Base-by-base conservation (phyloP, 768 basidiomycete genomes). In the Macrolepiota fuliginosa region DNA sequence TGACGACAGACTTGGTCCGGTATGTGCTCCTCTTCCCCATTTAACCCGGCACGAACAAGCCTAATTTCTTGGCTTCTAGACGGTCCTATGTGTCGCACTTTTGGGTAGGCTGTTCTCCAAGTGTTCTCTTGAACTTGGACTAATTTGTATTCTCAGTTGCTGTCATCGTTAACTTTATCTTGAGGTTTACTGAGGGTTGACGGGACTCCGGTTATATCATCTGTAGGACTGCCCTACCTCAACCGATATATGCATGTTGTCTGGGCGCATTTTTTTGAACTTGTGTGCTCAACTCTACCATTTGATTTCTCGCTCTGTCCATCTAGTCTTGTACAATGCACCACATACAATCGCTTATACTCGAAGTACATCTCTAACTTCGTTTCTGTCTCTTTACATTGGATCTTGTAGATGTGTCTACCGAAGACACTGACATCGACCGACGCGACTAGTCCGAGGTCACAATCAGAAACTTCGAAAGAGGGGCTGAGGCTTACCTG, bases 1-100 rank as follows among this genome's bases (percentile, higher is more conserved):
- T 73, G 97, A 99, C 69, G 97, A 99, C 74, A 84, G 97, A 58
- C 73, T 97, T 54, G 96, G 96, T 35, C 96, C 96, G 37, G 95
- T 97, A 70, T 75, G 95, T 87, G 42, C 54, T 42, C 37, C 56
- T 37, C 27, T 56, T 49, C 40, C 58, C 45, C 29, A 57, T 46
- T 52, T 39, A 22, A 32, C 35, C 59, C 35, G 63, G 65, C 24
- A 69, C 54, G 19, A 49, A 46, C 64, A 22, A 54, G 53, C 52
- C 37, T 62, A 50, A 37, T 54, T 55, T 50, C 22, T 54, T 62
- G 7, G 4, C 36, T 49, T 58, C 55, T 68, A 94, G 92, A 93
- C 93, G 17, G 76, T 96, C 45, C 74, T 96, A 46, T 96, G 94
- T 70, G 76, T 89, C 59, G 87, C 94, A 7, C 81, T 96, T 24